Evolutionary conservation across 257 asterid genomes (phyloP), one percentile per base, ranked within the genome.

Genomic region (Nicotiana benthamiana): DNA sequence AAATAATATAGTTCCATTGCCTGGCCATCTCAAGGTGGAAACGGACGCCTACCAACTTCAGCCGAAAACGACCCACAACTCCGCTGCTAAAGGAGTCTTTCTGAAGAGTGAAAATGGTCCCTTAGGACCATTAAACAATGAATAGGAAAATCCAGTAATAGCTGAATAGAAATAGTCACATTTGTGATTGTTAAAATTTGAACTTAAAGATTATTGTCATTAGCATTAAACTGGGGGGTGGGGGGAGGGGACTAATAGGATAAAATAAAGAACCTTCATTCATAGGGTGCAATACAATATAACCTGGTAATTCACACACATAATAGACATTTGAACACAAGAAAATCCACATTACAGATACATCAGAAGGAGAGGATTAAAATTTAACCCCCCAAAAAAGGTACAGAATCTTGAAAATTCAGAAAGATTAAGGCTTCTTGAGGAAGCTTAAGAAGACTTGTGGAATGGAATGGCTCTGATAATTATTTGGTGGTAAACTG

Each of bases 391-490:
- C n/a, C 3, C 43, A 5, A 32, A 46, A 24, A 59, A 6, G 11
- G 43, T 34, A 43, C 6, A 11, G 5, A 40, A 20, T 36, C 77
- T 43, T 68, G 40, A 72, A 54, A 72, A 48, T 48, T 59, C 78
- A 56, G 22, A 56, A 56, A 62, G 17, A 60, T n/a, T n/a, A 40
- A 40, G 48, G 13, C 12, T 22, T 34, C 34, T 20, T 36, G 61
- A 79, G 6, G 26, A 1, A 34, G 54, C 80, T 32, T 62, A 40
- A 40, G 48, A 86, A 80, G 83, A 26, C 77, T 84, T 80, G 86
- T 82, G 89, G 91, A 90, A 90, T 20, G 92, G 93, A 80, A 90
- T 90, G 76, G 93, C 93, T 82, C 93, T 84, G 88, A 90, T 88
- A 27, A 90, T 90, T 24, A 90, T 87, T 66, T 84, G 89, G 86